Evolutionary conservation across 768 basidiomycete genomes (phyloP).

Genomic region (Glaciozyma martinii): DNA sequence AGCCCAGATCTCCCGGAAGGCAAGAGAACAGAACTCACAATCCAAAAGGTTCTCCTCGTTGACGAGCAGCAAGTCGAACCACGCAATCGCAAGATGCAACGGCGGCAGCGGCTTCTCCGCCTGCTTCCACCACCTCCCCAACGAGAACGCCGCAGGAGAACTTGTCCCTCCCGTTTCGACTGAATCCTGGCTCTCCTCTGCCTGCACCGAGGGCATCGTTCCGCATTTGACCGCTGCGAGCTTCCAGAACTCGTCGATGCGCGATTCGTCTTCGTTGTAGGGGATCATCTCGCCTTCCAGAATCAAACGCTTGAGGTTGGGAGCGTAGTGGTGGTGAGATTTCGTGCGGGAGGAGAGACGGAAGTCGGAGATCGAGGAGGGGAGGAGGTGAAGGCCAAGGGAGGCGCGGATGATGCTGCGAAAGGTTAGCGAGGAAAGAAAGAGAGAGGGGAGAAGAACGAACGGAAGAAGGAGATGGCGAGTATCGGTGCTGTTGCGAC

Average conservation of each 20-base stretch:
- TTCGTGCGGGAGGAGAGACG: slow-evolving; percentile 6
- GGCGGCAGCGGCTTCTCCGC: neutral
- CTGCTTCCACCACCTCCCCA: neutral
- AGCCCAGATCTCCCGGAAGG: neutral
- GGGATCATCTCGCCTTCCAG: slow-evolving; percentile 88
- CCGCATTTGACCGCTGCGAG: slow-evolving; percentile 6
- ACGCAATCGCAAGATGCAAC: slow-evolving; percentile 61
- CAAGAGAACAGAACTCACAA: slow-evolving; percentile 9
- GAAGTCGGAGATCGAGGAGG: slow-evolving; percentile 11
- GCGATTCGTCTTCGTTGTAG: slow-evolving; percentile 50
- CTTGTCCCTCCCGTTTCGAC: slow-evolving; percentile 4
- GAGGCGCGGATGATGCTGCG: slow-evolving; percentile 54
- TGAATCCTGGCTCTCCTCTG: slow-evolving; percentile 8
- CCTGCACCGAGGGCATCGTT: neutral
- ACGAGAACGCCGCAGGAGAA: neutral
- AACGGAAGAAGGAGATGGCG: slow-evolving; percentile 39
- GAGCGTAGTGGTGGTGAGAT: neutral
- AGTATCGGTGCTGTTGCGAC: slow-evolving; percentile 69
- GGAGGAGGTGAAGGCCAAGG: slow-evolving; percentile 45
- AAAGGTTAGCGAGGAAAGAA: slow-evolving; percentile 27
- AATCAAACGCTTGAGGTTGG: slow-evolving; percentile 36
- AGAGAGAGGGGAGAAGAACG: neutral
- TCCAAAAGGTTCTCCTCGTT: slow-evolving; percentile 54
- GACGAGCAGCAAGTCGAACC: slow-evolving; percentile 74
- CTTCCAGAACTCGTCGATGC: slow-evolving; percentile 58